Conservation (phyloP, 352 stramenopile genomes). For the Pythium angustatum region DNA sequence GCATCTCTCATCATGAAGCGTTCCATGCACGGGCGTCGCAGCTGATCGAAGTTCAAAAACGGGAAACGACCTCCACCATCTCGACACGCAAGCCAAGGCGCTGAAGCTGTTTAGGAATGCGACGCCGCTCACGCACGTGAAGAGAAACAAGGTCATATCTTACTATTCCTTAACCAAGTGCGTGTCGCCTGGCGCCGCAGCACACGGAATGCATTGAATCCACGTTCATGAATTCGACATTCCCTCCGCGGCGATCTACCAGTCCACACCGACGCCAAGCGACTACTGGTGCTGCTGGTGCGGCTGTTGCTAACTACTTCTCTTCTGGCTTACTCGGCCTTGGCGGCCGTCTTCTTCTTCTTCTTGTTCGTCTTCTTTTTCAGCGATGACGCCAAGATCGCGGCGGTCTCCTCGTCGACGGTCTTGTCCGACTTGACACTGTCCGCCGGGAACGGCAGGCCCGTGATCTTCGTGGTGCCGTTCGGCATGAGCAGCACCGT, state of each 20-base stretch:
- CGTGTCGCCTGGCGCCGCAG: not conserved
- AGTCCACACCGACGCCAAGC: not conserved
- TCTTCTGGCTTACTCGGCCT: constrained; percentile 29
- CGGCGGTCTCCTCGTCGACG: constrained; percentile 91
- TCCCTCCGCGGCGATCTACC: not conserved
- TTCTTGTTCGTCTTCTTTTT: constrained; percentile 98
- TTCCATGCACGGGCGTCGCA: constrained; percentile 30
- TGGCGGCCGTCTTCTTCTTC: constrained; percentile 79
- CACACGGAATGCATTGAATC: not conserved
- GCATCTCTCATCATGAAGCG: constrained; percentile 45
- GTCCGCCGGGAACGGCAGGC: constrained; percentile 89
- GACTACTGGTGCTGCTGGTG: not conserved
- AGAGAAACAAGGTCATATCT: constrained; percentile 32
- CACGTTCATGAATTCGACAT: not conserved
- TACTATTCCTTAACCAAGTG: constrained; percentile 30
- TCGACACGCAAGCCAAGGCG: constrained; percentile 8
- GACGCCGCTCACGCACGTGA: not conserved
- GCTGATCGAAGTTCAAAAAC: constrained; percentile 38
- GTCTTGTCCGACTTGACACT: constrained; percentile 92
- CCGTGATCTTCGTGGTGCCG: constrained; percentile 96
- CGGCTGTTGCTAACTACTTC: not conserved
- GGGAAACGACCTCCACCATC: constrained; percentile 18
- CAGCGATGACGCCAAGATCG: constrained; percentile 88
- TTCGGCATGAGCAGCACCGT: constrained; percentile 97
- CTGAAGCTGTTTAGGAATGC: not conserved